A percentile compares a stretch with the other conserved stretches of the same genome.
Evolutionary conservation across 768 basidiomycete species (phyloP).

Genomic region (Paxillus ammoniavirescens): DNA sequence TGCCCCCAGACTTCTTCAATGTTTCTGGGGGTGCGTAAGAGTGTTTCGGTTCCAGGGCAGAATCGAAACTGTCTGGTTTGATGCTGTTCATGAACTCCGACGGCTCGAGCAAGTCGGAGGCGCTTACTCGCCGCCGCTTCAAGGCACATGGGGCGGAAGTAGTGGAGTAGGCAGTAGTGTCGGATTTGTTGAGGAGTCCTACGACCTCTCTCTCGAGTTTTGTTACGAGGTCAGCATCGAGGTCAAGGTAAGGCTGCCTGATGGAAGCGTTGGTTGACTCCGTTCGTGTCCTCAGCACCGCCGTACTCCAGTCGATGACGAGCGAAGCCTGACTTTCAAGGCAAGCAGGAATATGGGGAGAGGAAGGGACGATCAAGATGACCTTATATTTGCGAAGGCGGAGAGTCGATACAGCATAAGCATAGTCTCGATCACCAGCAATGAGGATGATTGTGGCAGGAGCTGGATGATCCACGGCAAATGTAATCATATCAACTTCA

Average conservation of each 20-base stretch:
- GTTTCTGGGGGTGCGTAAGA: conserved; percentile 2
- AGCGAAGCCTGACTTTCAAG: conserved; percentile 55
- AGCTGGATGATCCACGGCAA: conserved; percentile 59
- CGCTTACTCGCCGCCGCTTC: conserved; percentile 13
- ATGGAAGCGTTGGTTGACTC: conserved; percentile 16
- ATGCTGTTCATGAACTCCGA: conserved; percentile 7
- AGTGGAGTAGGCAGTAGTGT: conserved; percentile 3
- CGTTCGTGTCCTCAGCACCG: conserved; percentile 34
- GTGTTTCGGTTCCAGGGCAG: conserved; percentile 1
- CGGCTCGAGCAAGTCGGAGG: conserved; percentile 26
- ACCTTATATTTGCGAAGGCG: conserved; percentile 53
- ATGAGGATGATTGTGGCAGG: conserved; percentile 60
- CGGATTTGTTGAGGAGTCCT: conserved; percentile 14
- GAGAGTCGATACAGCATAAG: conserved; percentile 59
- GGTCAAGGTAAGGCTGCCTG: conserved; percentile 26
- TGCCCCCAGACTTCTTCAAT: conserved; percentile 7
- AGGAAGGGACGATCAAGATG: conserved; percentile 44
- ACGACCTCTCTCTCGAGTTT: conserved; percentile 23
- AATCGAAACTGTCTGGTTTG: neutral
- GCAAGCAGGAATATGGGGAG: conserved; percentile 38
- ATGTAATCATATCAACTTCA: conserved; percentile 64
- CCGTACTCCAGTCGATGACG: conserved; percentile 49
- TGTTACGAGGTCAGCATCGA: conserved; percentile 20
- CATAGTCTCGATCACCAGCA: conserved; percentile 65
- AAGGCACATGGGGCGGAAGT: conserved; percentile 3